These are phyloP conservation scores for Novymonas esmeraldas DNA, from an alignment of 208 protist genomes.

Conservation along the genomic window DNA sequence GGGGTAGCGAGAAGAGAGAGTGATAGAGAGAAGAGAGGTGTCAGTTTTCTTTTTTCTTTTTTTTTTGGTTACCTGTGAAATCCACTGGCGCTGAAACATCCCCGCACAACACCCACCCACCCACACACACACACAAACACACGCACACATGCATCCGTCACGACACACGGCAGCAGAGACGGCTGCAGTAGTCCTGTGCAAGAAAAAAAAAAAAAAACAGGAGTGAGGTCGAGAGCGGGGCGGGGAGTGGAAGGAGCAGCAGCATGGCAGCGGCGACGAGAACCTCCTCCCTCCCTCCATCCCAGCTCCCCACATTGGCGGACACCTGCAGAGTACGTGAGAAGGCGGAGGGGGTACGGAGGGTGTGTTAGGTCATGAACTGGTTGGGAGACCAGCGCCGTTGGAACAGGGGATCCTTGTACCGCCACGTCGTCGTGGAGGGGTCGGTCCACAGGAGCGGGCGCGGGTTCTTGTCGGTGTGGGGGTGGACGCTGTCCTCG, in stretches of 20 bases:
- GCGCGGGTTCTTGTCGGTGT: slow-evolving; percentile 84
- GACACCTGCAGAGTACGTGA: background rate
- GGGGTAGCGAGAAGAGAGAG: too few species aligned
- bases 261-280: too few species aligned
- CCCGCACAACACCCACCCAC: too few species aligned
- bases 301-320: too few species aligned
- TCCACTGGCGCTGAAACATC: too few species aligned
- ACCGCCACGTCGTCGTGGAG: slow-evolving; percentile 57
- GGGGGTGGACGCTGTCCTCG: slow-evolving; percentile 86
- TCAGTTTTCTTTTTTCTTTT: background rate
- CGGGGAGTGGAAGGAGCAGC: too few species aligned
- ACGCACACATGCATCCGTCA: background rate
- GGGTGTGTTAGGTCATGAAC: slow-evolving; percentile 69
- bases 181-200: too few species aligned
- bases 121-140: background rate
- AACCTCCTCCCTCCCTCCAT: too few species aligned
- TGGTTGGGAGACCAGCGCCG: slow-evolving; percentile 85
- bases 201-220: too few species aligned
- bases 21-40: too few species aligned
- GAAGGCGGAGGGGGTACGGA: background rate
- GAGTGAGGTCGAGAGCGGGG: too few species aligned
- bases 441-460: slow-evolving; percentile 84
- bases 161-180: too few species aligned
- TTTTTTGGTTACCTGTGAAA: background rate
- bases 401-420: slow-evolving; percentile 85